Conservation (phyloP, 768 basidiomycete species). For the Tubosaeta brunneosetosa region DNA sequence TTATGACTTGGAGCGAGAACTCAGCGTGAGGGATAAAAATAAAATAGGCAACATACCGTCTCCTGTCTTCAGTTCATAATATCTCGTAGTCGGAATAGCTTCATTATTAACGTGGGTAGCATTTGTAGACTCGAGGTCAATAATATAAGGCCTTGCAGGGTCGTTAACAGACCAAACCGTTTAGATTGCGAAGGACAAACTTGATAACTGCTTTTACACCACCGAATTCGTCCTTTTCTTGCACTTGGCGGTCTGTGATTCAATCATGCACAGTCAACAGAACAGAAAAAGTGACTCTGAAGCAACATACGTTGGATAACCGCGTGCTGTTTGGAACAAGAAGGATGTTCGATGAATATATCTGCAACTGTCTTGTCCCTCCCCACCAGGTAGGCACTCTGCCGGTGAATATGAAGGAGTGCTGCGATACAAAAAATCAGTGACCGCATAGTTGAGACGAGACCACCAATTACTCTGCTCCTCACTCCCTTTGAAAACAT, state of each 20-base stretch:
- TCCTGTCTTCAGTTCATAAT: conserved; percentile 72
- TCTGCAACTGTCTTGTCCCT: conserved; percentile 83
- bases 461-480: conserved; percentile 69
- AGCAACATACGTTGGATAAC: conserved; percentile 77
- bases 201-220: conserved; percentile 73
- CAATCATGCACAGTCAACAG: conserved; percentile 1
- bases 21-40: conserved; percentile 5
- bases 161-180: conserved; percentile 6
- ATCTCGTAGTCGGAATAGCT: conserved; percentile 79
- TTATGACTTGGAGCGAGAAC: conserved; percentile 54
- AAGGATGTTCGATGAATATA: conserved; percentile 91
- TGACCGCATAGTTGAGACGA: neutral
- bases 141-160: conserved; percentile 78
- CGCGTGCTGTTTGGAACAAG: conserved; percentile 97
- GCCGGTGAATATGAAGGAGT: conserved; percentile 85
- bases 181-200: conserved; percentile 43
- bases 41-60: conserved; percentile 56
- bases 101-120: conserved; percentile 89
- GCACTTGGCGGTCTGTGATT: conserved; percentile 68
- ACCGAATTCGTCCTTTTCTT: conserved; percentile 86
- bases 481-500: conserved; percentile 95
- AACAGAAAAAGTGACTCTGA: neutral
- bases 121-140: conserved; percentile 98
- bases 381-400: conserved; percentile 93
- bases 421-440: conserved; percentile 42